phyloP scores from a whole-genome alignment of 2,329 filamentous ascomycete species.

The Fusarium zealandicum region DNA sequence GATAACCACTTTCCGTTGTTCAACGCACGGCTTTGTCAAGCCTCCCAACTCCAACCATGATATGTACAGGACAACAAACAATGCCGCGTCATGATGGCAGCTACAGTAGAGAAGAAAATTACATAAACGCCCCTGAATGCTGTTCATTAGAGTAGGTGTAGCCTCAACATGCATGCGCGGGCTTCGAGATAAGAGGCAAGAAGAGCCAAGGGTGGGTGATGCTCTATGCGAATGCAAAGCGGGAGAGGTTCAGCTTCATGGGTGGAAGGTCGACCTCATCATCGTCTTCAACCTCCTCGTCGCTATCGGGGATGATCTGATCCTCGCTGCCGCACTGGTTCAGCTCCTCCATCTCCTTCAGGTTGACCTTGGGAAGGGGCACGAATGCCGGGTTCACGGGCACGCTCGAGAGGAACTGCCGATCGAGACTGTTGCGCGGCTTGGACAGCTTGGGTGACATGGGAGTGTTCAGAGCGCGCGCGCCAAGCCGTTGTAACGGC shows the following conservation, averaged over 20 bases:
- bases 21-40: constrained; percentile 14
- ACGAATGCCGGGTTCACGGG: constrained; percentile 62
- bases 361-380: constrained; percentile 61
- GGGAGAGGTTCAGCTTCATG: constrained; percentile 56
- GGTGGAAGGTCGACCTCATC: constrained; percentile 44
- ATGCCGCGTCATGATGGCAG: neutral
- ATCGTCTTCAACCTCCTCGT: constrained; percentile 52
- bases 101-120: constrained; percentile 7
- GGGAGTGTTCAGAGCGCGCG: constrained; percentile 48
- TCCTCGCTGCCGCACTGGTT: constrained; percentile 64
- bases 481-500: constrained; percentile 62
- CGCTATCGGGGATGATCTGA: constrained; percentile 61
- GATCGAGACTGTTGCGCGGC: constrained; percentile 36
- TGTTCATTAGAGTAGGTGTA: constrained; percentile 9
- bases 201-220: neutral
- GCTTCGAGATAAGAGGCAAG: neutral
- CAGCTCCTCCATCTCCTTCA: constrained; percentile 60
- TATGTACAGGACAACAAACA: constrained; percentile 16
- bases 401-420: constrained; percentile 45
- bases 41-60: constrained; percentile 17
- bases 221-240: constrained; percentile 52
- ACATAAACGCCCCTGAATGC: constrained; percentile 26
- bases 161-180: neutral
- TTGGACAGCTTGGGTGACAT: constrained; percentile 43
- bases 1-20: constrained; percentile 6